Evolutionary conservation across 2,329 filamentous ascomycete genomes (phyloP).

Genomic region (Leptographium wingfieldii): DNA sequence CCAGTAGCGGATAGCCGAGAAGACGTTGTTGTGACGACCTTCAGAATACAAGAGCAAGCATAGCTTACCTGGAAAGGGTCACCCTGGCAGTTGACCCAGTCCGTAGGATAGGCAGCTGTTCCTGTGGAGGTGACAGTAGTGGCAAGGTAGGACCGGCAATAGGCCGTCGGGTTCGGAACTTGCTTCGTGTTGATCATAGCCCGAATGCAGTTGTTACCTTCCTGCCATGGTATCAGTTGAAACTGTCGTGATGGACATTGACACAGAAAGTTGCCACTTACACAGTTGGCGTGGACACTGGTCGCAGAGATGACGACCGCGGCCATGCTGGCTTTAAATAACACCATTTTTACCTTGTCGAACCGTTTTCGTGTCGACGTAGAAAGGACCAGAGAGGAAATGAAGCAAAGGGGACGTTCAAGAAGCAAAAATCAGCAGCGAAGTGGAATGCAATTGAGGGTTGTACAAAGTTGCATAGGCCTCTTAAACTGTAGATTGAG

Average conservation of each 20-base stretch:
- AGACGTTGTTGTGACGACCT: not conserved
- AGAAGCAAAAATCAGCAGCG: too few species aligned
- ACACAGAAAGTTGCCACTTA: not conserved
- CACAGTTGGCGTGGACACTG: slow-evolving; percentile 1
- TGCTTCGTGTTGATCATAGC: slow-evolving; percentile 5
- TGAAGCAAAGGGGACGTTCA: too few species aligned
- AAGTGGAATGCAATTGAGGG: too few species aligned
- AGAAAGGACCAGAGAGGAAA: too few species aligned
- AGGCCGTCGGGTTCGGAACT: slow-evolving; percentile 1
- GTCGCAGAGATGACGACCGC: not conserved
- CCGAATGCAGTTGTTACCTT: slow-evolving; percentile 8
- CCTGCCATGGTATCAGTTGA: slow-evolving; percentile 1
- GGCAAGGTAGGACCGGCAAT: slow-evolving; percentile 6
- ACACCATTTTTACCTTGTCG: not conserved
- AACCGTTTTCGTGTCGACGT: not conserved
- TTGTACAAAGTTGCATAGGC: too few species aligned
- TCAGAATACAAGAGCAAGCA: slow-evolving; percentile 7
- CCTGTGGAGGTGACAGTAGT: not conserved
- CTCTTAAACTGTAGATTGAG: too few species aligned
- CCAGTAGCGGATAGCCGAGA: not conserved
- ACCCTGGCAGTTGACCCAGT: slow-evolving; percentile 8
- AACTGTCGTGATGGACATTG: not conserved
- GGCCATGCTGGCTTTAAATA: not conserved
- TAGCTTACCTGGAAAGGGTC: slow-evolving; percentile 3
- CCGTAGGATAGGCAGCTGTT: not conserved